Percentiles rank a stretch among this genome's conserved stretches.
These are phyloP conservation scores for Sordariomycetes sp. DNA, from an alignment of 2,329 filamentous ascomycete species.

Conservation along the genomic window DNA sequence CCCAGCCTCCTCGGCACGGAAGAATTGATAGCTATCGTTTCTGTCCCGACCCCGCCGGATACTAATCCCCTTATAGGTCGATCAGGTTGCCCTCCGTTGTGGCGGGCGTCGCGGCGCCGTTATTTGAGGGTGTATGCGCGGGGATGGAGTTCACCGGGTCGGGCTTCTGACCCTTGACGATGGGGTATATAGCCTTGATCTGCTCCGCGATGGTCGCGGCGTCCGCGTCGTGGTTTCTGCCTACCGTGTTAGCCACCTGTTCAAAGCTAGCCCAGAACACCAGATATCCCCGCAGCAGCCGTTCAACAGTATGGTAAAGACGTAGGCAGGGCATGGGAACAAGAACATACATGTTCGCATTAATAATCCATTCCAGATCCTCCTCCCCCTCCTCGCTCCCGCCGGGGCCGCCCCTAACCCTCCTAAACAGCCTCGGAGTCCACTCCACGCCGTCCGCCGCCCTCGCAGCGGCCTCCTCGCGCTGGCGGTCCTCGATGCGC, in stretches of 20 bases:
- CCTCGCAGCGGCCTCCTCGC: conserved; percentile 73
- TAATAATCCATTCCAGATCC: conserved; percentile 89
- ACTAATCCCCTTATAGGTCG: conserved; percentile 17
- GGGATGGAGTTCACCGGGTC: conserved; percentile 42
- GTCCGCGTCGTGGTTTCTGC: background rate
- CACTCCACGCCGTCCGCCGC: conserved; percentile 72
- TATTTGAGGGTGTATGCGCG: conserved; percentile 14
- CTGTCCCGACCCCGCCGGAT: too few relatives aligned
- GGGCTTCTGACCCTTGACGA: conserved; percentile 62
- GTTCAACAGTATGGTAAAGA: background rate
- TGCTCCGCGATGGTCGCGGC: conserved; percentile 59
- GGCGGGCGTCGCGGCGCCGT: background rate
- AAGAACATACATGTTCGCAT: conserved; percentile 60
- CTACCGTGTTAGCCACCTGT: background rate
- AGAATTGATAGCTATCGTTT: too few relatives aligned
- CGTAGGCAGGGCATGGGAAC: background rate
- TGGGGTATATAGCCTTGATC: conserved; percentile 74
- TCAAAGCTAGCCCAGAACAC: background rate
- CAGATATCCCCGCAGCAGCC: background rate
- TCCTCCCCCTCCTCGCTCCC: conserved; percentile 70
- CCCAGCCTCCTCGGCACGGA: background rate
- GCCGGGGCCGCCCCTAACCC: conserved; percentile 56
- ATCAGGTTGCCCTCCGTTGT: conserved; percentile 25
- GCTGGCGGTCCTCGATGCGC: conserved; percentile 85
- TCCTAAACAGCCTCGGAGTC: conserved; percentile 75